Evolutionary conservation across 306 rosid genomes (phyloP).

Genomic region (Quercus rubra): DNA sequence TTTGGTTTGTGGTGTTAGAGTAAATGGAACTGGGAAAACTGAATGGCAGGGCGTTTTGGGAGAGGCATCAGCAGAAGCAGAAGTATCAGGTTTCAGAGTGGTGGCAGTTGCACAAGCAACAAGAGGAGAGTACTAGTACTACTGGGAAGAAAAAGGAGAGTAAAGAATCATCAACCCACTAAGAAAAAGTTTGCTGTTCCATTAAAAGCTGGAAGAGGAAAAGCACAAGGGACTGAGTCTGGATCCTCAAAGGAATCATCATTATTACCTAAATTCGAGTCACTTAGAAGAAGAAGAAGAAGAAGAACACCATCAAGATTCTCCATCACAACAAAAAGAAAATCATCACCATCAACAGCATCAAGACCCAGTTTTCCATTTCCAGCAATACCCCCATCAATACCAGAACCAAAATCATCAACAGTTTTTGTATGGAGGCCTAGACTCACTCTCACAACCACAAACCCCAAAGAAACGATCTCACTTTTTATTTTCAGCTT

Average conservation of each 20-base stretch:
- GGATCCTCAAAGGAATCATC: constrained; percentile 72
- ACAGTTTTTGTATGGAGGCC: constrained; percentile 7
- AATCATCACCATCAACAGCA: neutral
- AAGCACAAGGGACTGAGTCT: constrained; percentile 57
- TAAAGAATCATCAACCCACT: constrained; percentile 10
- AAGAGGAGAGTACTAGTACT: constrained; percentile 7
- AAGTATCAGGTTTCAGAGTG: constrained; percentile 34
- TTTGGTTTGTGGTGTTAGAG: constrained; percentile 18
- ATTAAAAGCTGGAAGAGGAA: constrained; percentile 70
- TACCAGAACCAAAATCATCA: constrained; percentile 24
- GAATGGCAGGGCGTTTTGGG: constrained; percentile 68
- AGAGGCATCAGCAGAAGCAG: constrained; percentile 17
- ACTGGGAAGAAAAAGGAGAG: constrained; percentile 11
- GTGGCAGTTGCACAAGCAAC: constrained; percentile 40
- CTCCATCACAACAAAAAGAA: constrained; percentile 22
- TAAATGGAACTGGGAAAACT: constrained; percentile 61
- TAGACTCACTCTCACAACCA: constrained; percentile 17
- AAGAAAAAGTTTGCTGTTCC: constrained; percentile 25
- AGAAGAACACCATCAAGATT: constrained; percentile 24
- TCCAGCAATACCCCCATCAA: constrained; percentile 21
- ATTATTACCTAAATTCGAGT: constrained; percentile 20
- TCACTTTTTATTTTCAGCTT: neutral
- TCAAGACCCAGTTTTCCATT: constrained; percentile 20
- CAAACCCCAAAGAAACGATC: constrained; percentile 42
- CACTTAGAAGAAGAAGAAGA: constrained; percentile 28